Conservation (phyloP, 2,329 filamentous ascomycete species). For the Xylariaceae sp. region DNA sequence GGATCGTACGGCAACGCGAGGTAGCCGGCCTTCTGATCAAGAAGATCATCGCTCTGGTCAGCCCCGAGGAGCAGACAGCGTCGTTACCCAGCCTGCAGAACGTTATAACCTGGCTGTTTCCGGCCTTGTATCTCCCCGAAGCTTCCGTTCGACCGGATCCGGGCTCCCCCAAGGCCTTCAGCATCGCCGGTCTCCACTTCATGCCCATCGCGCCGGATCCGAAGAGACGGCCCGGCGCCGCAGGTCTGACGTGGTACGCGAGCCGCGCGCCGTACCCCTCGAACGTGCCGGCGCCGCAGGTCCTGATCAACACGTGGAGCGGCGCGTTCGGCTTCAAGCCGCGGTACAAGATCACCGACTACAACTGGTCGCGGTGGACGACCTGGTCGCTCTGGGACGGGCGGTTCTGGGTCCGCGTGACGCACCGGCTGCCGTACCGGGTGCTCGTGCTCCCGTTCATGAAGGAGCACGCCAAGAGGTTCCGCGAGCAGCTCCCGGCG, state of each 20-base stretch:
- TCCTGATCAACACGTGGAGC: constrained; percentile 11
- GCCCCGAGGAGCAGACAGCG: constrained; percentile 41
- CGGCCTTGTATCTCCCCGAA: constrained; percentile 31
- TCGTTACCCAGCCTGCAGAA: constrained; percentile 40
- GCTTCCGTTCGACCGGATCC: constrained; percentile 10
- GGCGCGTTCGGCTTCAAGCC: constrained; percentile 5
- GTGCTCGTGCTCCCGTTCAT: constrained; percentile 44
- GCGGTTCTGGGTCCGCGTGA: constrained; percentile 54
- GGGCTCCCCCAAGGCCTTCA: constrained; percentile 40
- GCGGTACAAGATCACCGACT: neutral
- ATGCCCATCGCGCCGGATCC: constrained; percentile 29
- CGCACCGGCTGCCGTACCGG: constrained; percentile 36
- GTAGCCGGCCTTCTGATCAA: constrained; percentile 44
- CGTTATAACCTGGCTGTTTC: constrained; percentile 44
- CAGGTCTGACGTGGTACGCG: constrained; percentile 36
- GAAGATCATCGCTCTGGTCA: constrained; percentile 45
- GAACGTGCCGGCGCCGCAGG: constrained; percentile 31
- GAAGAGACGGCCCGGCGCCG: neutral
- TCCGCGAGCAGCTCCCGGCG: constrained; percentile 40
- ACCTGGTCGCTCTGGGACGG: constrained; percentile 49
- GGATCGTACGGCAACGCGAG: constrained; percentile 34
- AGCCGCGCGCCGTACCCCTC: constrained; percentile 42
- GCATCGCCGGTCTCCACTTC: constrained; percentile 43
- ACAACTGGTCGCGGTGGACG: constrained; percentile 28
- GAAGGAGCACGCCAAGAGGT: constrained; percentile 39